phyloP scores from a whole-genome alignment of 192 early-diverging fungal genomes.

The Irineochytrium annulatum region DNA sequence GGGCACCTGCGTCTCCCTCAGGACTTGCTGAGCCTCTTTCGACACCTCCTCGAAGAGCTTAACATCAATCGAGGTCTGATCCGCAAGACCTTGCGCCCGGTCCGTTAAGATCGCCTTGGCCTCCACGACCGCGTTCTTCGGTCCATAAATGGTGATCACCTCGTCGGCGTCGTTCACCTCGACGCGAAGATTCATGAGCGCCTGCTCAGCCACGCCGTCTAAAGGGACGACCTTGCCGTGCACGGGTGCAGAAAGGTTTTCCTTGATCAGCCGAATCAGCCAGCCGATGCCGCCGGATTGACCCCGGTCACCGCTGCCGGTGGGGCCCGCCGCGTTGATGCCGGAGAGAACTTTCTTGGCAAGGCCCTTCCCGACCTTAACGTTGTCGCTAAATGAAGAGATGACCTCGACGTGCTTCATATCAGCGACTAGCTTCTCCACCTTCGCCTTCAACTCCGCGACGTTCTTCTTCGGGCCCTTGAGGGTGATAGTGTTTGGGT shows the following conservation, averaged over 20 bases:
- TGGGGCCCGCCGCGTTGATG: slow-evolving; percentile 13
- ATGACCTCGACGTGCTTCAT: slow-evolving; percentile 66
- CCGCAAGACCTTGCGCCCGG: slow-evolving; percentile 43
- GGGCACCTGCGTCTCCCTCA: slow-evolving; percentile 24
- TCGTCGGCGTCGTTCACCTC: slow-evolving; percentile 36
- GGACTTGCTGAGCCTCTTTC: slow-evolving; percentile 51
- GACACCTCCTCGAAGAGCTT: slow-evolving; percentile 58
- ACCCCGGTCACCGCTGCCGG: slow-evolving; percentile 12
- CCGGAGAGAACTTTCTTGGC: slow-evolving; percentile 25
- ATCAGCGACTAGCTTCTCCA: slow-evolving; percentile 63
- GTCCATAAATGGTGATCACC: slow-evolving; percentile 40
- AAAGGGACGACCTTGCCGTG: slow-evolving; percentile 9
- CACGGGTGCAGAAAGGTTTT: slow-evolving; percentile 21
- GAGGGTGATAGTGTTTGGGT: slow-evolving; percentile 63
- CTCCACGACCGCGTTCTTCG: slow-evolving; percentile 43
- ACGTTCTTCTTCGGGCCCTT: slow-evolving; percentile 78
- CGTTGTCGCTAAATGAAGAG: slow-evolving; percentile 33
- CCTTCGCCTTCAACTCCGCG: slow-evolving; percentile 61
- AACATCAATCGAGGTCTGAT: slow-evolving; percentile 68
- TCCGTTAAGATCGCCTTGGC: slow-evolving; percentile 38
- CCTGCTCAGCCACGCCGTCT: slow-evolving; percentile 22
- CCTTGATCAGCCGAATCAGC: slow-evolving; percentile 40
- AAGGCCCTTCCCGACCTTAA: slow-evolving; percentile 44
- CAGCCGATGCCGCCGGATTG: slow-evolving; percentile 24
- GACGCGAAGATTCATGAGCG: slow-evolving; percentile 27